phyloP scores from a whole-genome alignment of 805 yeast species.

The Metschnikowia baotianmanensis region DNA sequence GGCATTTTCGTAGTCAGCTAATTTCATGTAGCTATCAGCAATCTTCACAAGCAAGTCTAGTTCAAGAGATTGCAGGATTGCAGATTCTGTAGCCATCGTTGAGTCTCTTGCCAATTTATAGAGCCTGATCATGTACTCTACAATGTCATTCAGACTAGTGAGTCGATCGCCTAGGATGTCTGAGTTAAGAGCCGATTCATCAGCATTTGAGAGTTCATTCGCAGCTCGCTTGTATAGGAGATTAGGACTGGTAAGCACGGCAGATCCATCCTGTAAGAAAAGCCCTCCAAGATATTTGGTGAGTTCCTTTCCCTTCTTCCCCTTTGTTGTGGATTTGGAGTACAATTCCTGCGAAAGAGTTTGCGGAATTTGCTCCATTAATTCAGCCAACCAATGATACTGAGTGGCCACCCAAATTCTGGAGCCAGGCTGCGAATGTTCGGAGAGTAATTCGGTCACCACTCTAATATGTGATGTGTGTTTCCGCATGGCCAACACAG shows the following conservation, averaged over 20 bases:
- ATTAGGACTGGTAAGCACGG: constrained; percentile 30
- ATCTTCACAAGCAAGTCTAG: constrained; percentile 45
- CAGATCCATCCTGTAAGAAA: constrained; percentile 24
- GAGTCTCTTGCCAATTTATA: constrained; percentile 3
- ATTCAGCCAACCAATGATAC: constrained; percentile 61
- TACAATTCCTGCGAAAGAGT: constrained; percentile 29
- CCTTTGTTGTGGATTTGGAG: constrained; percentile 14
- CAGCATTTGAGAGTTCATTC: constrained; percentile 23
- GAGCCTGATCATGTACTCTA: constrained; percentile 6
- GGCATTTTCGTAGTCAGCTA: constrained; percentile 19
- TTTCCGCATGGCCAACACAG: constrained; percentile 58
- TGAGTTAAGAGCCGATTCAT: constrained; percentile 1
- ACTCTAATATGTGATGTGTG: constrained; percentile 62
- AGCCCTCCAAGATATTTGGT: constrained; percentile 34
- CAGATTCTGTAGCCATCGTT: background rate
- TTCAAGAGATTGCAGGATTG: constrained; percentile 2
- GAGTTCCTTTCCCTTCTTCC: constrained; percentile 11
- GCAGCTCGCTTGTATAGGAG: constrained; percentile 32
- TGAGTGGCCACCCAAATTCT: constrained; percentile 60
- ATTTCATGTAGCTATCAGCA: constrained; percentile 45
- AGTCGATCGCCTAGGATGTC: constrained; percentile 1
- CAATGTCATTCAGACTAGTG: constrained; percentile 7
- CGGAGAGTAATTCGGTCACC: constrained; percentile 38
- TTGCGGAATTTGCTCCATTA: constrained; percentile 48
- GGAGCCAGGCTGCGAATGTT: constrained; percentile 15